Conservation (phyloP, 2,329 filamentous ascomycete species). For the Nothopassalora personata region DNA sequence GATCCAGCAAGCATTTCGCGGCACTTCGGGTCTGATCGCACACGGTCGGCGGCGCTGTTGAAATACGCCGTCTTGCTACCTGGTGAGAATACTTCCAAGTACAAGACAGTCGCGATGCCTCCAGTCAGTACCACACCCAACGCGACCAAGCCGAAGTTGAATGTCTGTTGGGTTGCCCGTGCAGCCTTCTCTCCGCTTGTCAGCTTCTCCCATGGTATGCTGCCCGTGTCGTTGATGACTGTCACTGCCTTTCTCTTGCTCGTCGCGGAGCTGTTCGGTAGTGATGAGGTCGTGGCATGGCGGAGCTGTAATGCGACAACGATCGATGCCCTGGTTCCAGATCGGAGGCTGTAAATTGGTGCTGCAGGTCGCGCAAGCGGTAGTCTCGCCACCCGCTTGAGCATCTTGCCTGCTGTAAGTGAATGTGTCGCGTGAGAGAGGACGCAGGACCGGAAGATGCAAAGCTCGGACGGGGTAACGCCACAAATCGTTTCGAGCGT, state of each 20-base stretch:
- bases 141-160: constrained; percentile 77
- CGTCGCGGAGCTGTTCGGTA: constrained; percentile 31
- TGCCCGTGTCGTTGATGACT: constrained; percentile 78
- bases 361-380: constrained; percentile 9
- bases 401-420: constrained; percentile 6
- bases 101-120: constrained; percentile 72
- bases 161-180: constrained; percentile 80
- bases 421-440: neutral
- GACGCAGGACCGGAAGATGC: neutral
- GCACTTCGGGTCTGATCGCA: constrained; percentile 68
- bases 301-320: constrained; percentile 8
- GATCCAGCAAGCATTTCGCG: constrained; percentile 66
- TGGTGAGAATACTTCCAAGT: constrained; percentile 72
- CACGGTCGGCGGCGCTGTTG: constrained; percentile 75
- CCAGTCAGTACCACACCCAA: constrained; percentile 70
- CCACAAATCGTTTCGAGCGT: neutral
- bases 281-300: constrained; percentile 22
- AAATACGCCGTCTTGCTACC: constrained; percentile 84
- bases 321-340: constrained; percentile 4
- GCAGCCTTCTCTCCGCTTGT: constrained; percentile 72
- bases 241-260: constrained; percentile 67
- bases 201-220: constrained; percentile 73
- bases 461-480: neutral
- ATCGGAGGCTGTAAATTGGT: constrained; percentile 8
- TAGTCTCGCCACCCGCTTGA: constrained; percentile 8